Percentiles rank a stretch among this genome's conserved stretches.
Conservation (phyloP, 148 eudicot genomes). For the Heliamphora exappendiculata region DNA sequence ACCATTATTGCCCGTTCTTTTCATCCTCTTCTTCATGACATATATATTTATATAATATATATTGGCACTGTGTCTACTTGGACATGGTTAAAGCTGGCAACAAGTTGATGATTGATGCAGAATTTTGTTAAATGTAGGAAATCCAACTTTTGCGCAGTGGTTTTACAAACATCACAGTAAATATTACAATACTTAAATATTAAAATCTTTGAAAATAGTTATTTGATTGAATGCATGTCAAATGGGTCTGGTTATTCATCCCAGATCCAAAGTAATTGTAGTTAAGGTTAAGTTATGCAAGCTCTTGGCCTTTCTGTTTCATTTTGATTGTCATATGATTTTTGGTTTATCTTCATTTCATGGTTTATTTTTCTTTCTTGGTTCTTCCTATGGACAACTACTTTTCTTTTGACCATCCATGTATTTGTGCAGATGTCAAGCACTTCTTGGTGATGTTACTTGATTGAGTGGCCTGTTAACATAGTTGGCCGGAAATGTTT, state of each 20-base stretch:
- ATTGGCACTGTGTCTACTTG: neutral
- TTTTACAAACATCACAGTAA: neutral
- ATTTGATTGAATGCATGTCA: neutral
- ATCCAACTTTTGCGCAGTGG: neutral
- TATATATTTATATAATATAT: neutral
- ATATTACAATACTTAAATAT: neutral
- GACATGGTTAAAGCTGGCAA: neutral
- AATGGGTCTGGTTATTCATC: neutral
- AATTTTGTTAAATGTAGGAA: neutral
- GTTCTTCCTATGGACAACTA: neutral
- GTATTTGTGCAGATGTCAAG: neutral
- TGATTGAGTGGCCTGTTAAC: neutral
- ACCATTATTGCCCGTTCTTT: neutral
- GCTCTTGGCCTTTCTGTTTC: neutral
- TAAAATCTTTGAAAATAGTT: neutral
- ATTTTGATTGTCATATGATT: neutral
- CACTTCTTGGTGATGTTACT: neutral
- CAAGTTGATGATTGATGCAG: neutral
- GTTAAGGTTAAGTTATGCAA: slow-evolving; percentile 1
- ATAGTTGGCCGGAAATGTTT: neutral
- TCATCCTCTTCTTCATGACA: neutral
- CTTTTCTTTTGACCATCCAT: neutral
- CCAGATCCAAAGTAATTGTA: neutral
- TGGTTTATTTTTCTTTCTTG: neutral
- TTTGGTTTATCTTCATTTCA: neutral